phyloP scores from a whole-genome alignment of 345 rosid genomes.

The Lepidium didymum region DNA sequence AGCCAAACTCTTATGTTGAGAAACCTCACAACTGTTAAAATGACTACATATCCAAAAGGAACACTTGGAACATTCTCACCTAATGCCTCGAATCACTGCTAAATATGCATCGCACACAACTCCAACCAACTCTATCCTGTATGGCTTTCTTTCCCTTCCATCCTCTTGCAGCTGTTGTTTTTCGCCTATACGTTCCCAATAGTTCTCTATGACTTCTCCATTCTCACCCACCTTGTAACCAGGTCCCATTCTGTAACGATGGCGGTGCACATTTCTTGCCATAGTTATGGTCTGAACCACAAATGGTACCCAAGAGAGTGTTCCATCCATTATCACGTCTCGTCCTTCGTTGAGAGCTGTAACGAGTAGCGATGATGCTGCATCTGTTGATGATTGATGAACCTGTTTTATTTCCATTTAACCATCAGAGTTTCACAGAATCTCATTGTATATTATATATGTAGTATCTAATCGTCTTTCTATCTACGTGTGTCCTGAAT shows the following conservation, averaged over 20 bases:
- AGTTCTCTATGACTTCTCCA: conserved; percentile 66
- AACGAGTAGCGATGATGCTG: conserved; percentile 91
- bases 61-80: conserved; percentile 34
- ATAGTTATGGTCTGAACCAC: conserved; percentile 89
- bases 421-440: neutral
- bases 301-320: conserved; percentile 93
- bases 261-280: conserved; percentile 87
- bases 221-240: conserved; percentile 68
- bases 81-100: conserved; percentile 89
- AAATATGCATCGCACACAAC: conserved; percentile 93
- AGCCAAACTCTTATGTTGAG: neutral
- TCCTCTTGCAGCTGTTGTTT: conserved; percentile 46
- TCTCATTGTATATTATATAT: neutral
- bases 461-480: neutral
- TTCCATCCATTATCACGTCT: conserved; percentile 96
- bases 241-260: conserved; percentile 80
- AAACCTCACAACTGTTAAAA: neutral
- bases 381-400: conserved; percentile 96
- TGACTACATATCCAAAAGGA: neutral
- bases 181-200: conserved; percentile 75
- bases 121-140: conserved; percentile 92
- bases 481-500: neutral
- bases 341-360: conserved; percentile 94
- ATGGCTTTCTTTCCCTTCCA: conserved; percentile 60
- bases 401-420: conserved; percentile 47